A percentile compares a stretch with the other conserved stretches of the same genome.
These are phyloP conservation scores for Neofusicoccum cordaticola DNA, from an alignment of 2,329 filamentous ascomycete genomes.

Conservation along the genomic window DNA sequence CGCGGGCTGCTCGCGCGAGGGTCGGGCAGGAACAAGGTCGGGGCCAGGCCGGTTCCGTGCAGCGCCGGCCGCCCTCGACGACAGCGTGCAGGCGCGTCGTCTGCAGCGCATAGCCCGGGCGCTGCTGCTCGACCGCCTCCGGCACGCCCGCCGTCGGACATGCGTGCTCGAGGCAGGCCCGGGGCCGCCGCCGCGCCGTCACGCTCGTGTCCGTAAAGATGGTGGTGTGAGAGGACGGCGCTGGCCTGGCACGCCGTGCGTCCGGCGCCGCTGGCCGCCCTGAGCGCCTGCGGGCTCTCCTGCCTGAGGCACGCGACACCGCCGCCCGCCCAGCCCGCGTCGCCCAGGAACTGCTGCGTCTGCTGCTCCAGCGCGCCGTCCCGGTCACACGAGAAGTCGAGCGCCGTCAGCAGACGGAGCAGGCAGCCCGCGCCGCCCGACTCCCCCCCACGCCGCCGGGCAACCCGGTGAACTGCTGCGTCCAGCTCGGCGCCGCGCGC, in stretches of 20 bases:
- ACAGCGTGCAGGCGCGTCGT: not conserved
- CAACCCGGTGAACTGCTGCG: slow-evolving; percentile 45
- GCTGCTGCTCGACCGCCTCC: not conserved
- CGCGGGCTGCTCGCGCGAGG: not conserved
- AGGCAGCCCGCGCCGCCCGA: slow-evolving; percentile 44
- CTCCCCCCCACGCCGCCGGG: slow-evolving; percentile 38
- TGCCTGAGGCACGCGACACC: slow-evolving; percentile 31
- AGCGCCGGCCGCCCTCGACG: not conserved
- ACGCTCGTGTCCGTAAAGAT: slow-evolving; percentile 28
- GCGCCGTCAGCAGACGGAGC: slow-evolving; percentile 44
- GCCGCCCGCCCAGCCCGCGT: too few species aligned
- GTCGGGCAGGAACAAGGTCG: not conserved
- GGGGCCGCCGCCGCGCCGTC: slow-evolving; percentile 21
- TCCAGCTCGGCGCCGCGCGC: slow-evolving; percentile 38
- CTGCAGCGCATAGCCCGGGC: not conserved
- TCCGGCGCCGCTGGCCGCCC: slow-evolving; percentile 26
- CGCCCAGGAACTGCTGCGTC: too few species aligned
- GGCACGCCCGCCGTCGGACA: not conserved
- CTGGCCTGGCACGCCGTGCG: slow-evolving; percentile 33
- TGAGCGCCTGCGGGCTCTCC: slow-evolving; percentile 24
- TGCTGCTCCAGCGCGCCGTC: too few species aligned
- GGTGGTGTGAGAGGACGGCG: slow-evolving; percentile 32
- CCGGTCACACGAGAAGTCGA: too few species aligned
- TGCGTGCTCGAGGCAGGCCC: not conserved
- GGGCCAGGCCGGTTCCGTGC: not conserved